Conservation (phyloP, 2,329 filamentous ascomycete species). For the Hypoxylon sp. region DNA sequence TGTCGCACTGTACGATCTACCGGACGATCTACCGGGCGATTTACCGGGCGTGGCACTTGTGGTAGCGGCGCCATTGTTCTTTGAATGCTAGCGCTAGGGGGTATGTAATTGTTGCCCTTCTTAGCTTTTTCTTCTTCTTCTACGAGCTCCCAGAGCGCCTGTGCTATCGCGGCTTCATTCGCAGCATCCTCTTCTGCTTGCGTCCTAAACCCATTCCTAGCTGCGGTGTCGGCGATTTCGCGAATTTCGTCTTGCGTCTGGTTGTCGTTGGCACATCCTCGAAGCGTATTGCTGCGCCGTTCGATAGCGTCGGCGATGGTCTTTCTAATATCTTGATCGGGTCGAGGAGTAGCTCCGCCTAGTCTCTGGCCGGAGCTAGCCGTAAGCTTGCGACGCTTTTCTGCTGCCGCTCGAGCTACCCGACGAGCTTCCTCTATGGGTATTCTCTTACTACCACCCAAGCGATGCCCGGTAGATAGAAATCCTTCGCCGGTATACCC, state of each 20-base stretch:
- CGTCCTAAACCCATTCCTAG: conserved; percentile 80
- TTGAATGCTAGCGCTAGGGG: conserved; percentile 63
- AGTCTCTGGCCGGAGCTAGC: conserved; percentile 77
- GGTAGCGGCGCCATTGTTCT: conserved; percentile 12
- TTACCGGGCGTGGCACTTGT: conserved; percentile 5
- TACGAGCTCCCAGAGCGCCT: conserved; percentile 86
- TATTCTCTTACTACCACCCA: conserved; percentile 76
- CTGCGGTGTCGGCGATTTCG: conserved; percentile 72
- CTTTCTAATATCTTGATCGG: conserved; percentile 75
- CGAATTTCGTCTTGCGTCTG: conserved; percentile 74
- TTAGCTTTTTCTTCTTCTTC: conserved; percentile 77
- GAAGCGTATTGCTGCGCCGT: conserved; percentile 72
- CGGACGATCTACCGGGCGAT: conserved; percentile 10
- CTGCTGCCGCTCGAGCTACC: conserved; percentile 78
- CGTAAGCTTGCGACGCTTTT: conserved; percentile 71
- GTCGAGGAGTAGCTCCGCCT: conserved; percentile 68
- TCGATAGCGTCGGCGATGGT: conserved; percentile 79
- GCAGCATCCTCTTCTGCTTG: conserved; percentile 89
- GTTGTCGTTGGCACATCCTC: conserved; percentile 80
- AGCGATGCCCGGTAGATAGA: conserved; percentile 76
- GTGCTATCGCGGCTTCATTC: conserved; percentile 86
- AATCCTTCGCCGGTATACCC: conserved; percentile 95
- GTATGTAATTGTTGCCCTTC: conserved; percentile 66
- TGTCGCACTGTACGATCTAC: conserved; percentile 1
- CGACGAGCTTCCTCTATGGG: conserved; percentile 79